These are phyloP conservation scores for Coniferiporia weirii DNA, from an alignment of 1,284 basidiomycete genomes.

Conservation along the genomic window DNA sequence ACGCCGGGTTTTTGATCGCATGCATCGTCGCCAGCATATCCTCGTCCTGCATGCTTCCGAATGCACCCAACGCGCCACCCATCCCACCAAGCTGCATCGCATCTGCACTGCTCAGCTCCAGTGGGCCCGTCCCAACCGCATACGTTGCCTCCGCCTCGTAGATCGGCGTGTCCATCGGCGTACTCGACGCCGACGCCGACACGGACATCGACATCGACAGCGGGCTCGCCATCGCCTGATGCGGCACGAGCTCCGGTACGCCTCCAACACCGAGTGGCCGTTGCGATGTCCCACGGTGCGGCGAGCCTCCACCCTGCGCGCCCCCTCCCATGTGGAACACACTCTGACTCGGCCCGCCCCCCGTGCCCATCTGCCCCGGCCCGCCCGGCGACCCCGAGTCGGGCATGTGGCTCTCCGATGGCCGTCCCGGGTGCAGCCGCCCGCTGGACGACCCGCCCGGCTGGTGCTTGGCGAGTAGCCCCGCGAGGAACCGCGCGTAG, in stretches of 20 bases:
- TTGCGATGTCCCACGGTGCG: conserved; percentile 9
- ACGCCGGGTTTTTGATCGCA: conserved; percentile 61
- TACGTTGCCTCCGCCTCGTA: conserved; percentile 45
- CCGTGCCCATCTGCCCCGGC: conserved; percentile 4
- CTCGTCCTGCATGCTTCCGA: conserved; percentile 32
- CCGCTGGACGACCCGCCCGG: conserved; percentile 46
- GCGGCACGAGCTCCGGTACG: conserved; percentile 9
- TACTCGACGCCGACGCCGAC: conserved; percentile 8
- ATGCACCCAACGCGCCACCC: conserved; percentile 16
- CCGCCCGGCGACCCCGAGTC: conserved; percentile 24
- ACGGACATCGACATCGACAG: conserved; percentile 13
- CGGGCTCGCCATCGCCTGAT: conserved; percentile 26
- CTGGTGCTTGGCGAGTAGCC: conserved; percentile 60
- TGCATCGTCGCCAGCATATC: conserved; percentile 69
- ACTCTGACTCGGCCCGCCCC: conserved; percentile 32
- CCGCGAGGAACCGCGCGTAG: conserved; percentile 73
- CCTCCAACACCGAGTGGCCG: not conserved
- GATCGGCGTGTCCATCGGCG: conserved; percentile 28
- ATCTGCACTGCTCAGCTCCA: conserved; percentile 16
- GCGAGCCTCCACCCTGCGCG: conserved; percentile 10
- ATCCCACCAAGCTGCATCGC: conserved; percentile 7
- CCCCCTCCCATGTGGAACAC: conserved; percentile 14
- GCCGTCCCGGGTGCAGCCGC: conserved; percentile 22
- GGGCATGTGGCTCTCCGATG: conserved; percentile 27
- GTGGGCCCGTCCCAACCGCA: conserved; percentile 20